A percentile compares a stretch with the other conserved stretches of the same genome.
Conservation (phyloP, 495 filamentous ascomycete species). For the Penicillium angulare region DNA sequence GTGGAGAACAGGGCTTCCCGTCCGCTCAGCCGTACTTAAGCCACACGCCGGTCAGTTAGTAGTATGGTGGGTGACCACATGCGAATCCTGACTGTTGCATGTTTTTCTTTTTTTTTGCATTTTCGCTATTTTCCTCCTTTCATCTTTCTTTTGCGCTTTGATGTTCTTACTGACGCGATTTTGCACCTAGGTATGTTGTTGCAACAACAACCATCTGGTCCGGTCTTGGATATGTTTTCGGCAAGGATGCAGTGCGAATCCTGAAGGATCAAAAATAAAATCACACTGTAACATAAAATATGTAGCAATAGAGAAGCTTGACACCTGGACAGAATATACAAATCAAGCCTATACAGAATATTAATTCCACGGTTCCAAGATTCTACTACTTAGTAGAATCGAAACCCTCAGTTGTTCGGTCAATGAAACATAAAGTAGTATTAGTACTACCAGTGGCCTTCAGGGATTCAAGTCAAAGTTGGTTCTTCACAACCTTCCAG, state of each 20-base stretch:
- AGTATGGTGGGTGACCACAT: constrained; percentile 52
- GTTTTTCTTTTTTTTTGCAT: constrained; percentile 12
- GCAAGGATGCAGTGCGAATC: constrained; percentile 79
- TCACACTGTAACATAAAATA: no score
- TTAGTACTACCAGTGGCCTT: no score
- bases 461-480: no score
- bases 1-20: constrained; percentile 50
- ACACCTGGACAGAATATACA: no score
- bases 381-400: no score
- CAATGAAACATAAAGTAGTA: no score
- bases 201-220: constrained; percentile 83
- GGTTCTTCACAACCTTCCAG: no score
- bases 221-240: constrained; percentile 77
- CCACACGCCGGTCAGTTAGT: constrained; percentile 50
- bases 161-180: background rate
- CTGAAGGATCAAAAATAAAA: constrained; percentile 55
- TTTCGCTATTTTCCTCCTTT: constrained; percentile 12
- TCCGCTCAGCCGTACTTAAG: constrained; percentile 50
- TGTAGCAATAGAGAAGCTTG: no score
- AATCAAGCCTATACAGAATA: no score
- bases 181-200: constrained; percentile 62
- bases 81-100: constrained; percentile 50
- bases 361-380: no score
- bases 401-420: no score
- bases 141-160: background rate